Base-by-base conservation (phyloP, 495 filamentous ascomycete genomes). In the Antarctomyces pellizariae region DNA sequence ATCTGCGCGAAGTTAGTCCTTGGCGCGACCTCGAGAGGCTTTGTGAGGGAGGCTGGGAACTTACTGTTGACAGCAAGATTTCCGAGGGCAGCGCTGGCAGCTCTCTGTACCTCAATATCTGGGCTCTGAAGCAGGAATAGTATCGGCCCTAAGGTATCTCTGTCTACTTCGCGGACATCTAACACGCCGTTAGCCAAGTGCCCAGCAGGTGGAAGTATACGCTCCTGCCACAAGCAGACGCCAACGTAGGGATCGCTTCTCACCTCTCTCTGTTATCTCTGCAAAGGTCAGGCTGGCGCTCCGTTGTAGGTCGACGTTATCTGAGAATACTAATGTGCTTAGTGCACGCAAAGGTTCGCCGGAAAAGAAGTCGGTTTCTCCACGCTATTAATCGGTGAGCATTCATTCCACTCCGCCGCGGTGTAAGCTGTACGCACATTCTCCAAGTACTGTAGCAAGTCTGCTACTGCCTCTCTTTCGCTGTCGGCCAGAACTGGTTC, bases 271-370 rank as follows among this genome's bases (percentile, higher is more conserved):
- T 8, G 86, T 99, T 43, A 99, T 95, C 47, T 99, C 86, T 15
- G 86, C 86, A 56, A 99, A 99, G 1, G 86, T 99, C 50, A 99
- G 64, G 49, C 82, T 92, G 8, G 86, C 86, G 50, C 89, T 95
- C 33, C 86, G 66, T 50, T 99, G 86, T 24, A 99, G 65, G 39
- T 99, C 89, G 45, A 99, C 79, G 57, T 99, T 99, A 42, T 95
- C 82, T 22, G 89, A 95, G 46, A 90, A 95, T 17, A 99, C 86
- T 2, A 99, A 61, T 3, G 82, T 95, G 53, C 75, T 91, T 23
- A 99, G 54, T 20, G 86, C 84, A 47, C 71, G 74, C 33, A 99
- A 68, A n/a, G 86, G 86, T 42, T 92, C 80, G 49, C 86, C 86
- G 13, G 75, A 69, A 53, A 99, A 99, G 64, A 99, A 99, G 47